phyloP scores from a whole-genome alignment of 345 rosid species.

The Conringia planisiliqua region DNA sequence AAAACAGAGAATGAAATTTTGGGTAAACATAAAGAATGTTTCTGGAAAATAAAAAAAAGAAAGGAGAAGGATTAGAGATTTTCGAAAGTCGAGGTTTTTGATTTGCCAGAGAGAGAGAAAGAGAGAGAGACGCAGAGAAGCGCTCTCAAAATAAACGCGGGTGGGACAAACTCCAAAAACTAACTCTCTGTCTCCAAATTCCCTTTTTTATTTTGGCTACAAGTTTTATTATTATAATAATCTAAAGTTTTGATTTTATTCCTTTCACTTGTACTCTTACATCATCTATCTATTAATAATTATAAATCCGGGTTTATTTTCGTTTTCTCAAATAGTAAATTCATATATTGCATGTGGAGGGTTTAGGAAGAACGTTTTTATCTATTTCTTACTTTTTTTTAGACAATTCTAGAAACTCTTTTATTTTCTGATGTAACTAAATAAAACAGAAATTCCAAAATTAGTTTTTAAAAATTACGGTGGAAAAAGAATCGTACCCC shows the following conservation, averaged over 20 bases:
- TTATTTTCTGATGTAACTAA: slow-evolving; percentile 15
- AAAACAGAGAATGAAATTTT: not conserved
- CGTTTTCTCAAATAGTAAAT: slow-evolving; percentile 24
- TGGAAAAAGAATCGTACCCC: not conserved
- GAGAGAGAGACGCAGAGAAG: slow-evolving; percentile 25
- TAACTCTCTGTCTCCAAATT: not conserved
- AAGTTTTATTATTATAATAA: not conserved
- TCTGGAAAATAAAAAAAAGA: not conserved
- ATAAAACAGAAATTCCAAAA: slow-evolving; percentile 19
- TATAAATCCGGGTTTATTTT: not conserved
- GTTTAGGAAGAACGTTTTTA: slow-evolving; percentile 5
- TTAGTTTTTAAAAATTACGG: not conserved
- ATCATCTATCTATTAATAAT: slow-evolving; percentile 15
- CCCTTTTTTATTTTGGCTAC: not conserved
- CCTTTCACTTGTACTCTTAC: slow-evolving; percentile 1
- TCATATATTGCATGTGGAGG: slow-evolving; percentile 18
- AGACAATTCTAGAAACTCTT: slow-evolving; percentile 9
- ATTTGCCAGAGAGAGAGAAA: slow-evolving; percentile 22
- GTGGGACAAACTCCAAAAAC: slow-evolving; percentile 24
- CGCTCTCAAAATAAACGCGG: slow-evolving; percentile 34
- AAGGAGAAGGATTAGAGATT: slow-evolving; percentile 1
- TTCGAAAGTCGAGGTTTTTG: slow-evolving; percentile 33
- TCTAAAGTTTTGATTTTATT: not conserved
- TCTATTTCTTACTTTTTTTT: slow-evolving; percentile 22
- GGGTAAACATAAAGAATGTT: slow-evolving; percentile 24